Evolutionary conservation across 176 grass and related monocot genomes (phyloP), one percentile per base, ranked within the genome.

Genomic region (Rhynchospora breviuscula): DNA sequence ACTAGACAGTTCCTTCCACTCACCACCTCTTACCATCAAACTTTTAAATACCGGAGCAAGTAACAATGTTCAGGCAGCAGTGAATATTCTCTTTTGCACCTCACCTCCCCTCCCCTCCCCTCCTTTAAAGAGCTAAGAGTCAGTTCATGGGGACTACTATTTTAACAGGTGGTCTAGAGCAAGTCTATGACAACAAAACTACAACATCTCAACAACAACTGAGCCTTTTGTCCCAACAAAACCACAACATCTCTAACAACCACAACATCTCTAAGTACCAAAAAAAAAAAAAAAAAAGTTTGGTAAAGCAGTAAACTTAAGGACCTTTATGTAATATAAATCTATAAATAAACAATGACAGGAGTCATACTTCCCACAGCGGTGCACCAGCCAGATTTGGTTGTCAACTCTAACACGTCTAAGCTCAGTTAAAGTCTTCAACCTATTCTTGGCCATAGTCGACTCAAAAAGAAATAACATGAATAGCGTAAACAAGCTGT

Each of bases 391-490:
- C 80, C 92, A 79, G 46, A 88, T 95, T 91, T 99, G 96, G 79
- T 87, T 93, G 87, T 99, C 93, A 89, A 99, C 91, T 93, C 92
- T 95, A 86, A 99, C 96, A 88, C 96, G 93, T 78, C 96, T 93
- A 63, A 99, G 93, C 85, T 99, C 96, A 49, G 96, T 99, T 78
- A 99, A 64, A 82, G 96, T 95, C 84, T 91, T 95, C 88, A 99
- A 85, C 78, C 96, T 90, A 88, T 81, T 95, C 87, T 99, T 99
- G 45, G 96, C 96, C 96, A 99, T 99, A 40, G 96, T 99, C 66
- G 96, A 99, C 83, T 99, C 96, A 83, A 99, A 99, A 57, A 99
- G 91, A 78, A 99, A 99, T 10, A 99, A 91, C 96, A 99, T 99
- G 87, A 93, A 93, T 85, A 99, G 93, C 45, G 96, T 99, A 85